phyloP scores from a whole-genome alignment of 1,284 basidiomycete species.

The Trametes versicolor region DNA sequence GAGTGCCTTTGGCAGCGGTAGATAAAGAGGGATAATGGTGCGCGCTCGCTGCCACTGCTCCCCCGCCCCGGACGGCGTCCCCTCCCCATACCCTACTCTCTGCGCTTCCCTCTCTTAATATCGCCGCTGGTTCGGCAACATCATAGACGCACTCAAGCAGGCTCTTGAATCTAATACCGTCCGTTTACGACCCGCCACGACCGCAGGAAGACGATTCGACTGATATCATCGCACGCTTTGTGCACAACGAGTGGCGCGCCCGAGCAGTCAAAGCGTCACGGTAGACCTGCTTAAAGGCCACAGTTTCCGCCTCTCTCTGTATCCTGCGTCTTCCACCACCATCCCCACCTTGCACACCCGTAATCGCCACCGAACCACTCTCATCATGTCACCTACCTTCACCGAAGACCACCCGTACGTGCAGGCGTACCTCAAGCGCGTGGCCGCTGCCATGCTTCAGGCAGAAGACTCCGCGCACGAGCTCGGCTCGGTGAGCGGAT shows the following conservation, averaged over 20 bases:
- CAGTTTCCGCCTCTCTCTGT: background rate
- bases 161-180: constrained; percentile 4
- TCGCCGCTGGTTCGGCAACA: constrained; percentile 21
- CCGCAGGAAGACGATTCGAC: background rate
- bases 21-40: constrained; percentile 12
- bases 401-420: constrained; percentile 14
- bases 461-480: constrained; percentile 5
- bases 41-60: background rate
- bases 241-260: background rate
- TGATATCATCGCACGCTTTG: constrained; percentile 3
- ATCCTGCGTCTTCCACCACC: background rate
- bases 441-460: background rate
- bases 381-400: background rate
- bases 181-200: background rate
- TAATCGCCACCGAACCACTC: background rate
- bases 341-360: background rate
- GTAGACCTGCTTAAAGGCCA: too few relatives aligned
- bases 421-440: constrained; percentile 2
- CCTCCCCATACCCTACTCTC: constrained; percentile 3
- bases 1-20: background rate
- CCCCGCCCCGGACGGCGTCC: background rate
- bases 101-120: constrained; percentile 5
- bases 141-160: constrained; percentile 14
- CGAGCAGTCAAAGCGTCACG: constrained; percentile 2
- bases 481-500: background rate